Percentiles rank a stretch among this genome's conserved stretches.
These are phyloP conservation scores for Heteromeles arbutifolia DNA, from an alignment of 306 rosid genomes.

Conservation along the genomic window DNA sequence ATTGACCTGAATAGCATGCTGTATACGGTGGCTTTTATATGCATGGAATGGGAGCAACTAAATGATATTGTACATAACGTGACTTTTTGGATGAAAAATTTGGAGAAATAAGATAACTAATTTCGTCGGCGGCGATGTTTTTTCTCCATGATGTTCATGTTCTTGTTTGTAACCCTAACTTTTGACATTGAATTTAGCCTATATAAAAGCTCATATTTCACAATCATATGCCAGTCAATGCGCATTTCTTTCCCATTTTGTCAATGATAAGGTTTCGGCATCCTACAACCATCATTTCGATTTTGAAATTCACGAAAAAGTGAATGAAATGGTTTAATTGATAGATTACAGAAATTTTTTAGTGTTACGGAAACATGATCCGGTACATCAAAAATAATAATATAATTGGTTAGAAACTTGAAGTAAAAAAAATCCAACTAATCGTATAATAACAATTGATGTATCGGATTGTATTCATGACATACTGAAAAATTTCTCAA, in stretches of 20 bases:
- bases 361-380: accelerated
- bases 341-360: too few relatives aligned
- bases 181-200: not conserved
- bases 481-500: too few relatives aligned
- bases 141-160: not conserved
- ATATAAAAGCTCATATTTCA: not conserved
- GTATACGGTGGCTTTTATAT: not conserved
- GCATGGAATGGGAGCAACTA: not conserved
- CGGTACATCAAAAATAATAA: too few relatives aligned
- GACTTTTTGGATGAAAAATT: not conserved
- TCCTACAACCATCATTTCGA: not conserved
- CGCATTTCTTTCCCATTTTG: not conserved
- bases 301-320: not conserved
- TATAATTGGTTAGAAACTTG: too few relatives aligned
- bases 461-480: not conserved
- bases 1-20: not conserved
- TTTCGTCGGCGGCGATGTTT: not conserved
- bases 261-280: not conserved
- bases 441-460: too few relatives aligned
- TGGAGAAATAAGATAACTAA: not conserved
- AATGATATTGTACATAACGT: not conserved
- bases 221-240: not conserved
- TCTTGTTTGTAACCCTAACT: not conserved
- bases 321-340: not conserved
- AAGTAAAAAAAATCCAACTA: too few relatives aligned